These are phyloP conservation scores for Penicillium flavigenum DNA, from an alignment of 495 filamentous ascomycete genomes.

Conservation along the genomic window DNA sequence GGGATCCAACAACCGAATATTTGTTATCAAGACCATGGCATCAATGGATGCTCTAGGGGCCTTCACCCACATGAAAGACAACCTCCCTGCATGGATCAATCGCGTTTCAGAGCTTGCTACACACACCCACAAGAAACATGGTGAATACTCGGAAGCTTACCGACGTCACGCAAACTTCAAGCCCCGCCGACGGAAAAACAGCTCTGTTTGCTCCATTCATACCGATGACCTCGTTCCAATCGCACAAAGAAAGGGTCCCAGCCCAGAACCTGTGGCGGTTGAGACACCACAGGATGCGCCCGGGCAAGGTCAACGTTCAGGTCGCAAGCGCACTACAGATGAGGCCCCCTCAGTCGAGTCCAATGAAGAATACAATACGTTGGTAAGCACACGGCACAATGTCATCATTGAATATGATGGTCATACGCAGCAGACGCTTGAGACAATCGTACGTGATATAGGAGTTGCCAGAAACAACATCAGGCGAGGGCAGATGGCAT, in stretches of 20 bases:
- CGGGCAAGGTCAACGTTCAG: slow-evolving; percentile 20
- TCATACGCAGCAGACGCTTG: slow-evolving; percentile 76
- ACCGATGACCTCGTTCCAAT: slow-evolving; percentile 33
- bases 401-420: slow-evolving; percentile 89
- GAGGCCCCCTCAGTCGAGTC: slow-evolving; percentile 35
- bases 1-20: background rate
- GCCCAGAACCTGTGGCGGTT: slow-evolving; percentile 14
- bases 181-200: slow-evolving; percentile 39
- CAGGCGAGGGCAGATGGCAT: slow-evolving; percentile 66
- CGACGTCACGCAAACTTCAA: slow-evolving; percentile 29
- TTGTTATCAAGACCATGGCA: slow-evolving; percentile 23
- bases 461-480: slow-evolving; percentile 78
- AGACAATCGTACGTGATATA: slow-evolving; percentile 75
- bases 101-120: slow-evolving; percentile 66
- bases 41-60: slow-evolving; percentile 64
- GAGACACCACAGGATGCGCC: slow-evolving; percentile 15
- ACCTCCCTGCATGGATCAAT: slow-evolving; percentile 67
- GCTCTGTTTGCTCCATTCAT: slow-evolving; percentile 52
- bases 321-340: slow-evolving; percentile 32
- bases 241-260: slow-evolving; percentile 20
- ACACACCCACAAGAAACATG: slow-evolving; percentile 67
- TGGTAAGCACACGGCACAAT: slow-evolving; percentile 71
- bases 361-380: slow-evolving; percentile 42
- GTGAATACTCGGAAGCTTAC: slow-evolving; percentile 57
- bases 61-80: slow-evolving; percentile 54